Base-by-base conservation (phyloP, 352 stramenopile species). In the Globisporangium parvum region DNA sequence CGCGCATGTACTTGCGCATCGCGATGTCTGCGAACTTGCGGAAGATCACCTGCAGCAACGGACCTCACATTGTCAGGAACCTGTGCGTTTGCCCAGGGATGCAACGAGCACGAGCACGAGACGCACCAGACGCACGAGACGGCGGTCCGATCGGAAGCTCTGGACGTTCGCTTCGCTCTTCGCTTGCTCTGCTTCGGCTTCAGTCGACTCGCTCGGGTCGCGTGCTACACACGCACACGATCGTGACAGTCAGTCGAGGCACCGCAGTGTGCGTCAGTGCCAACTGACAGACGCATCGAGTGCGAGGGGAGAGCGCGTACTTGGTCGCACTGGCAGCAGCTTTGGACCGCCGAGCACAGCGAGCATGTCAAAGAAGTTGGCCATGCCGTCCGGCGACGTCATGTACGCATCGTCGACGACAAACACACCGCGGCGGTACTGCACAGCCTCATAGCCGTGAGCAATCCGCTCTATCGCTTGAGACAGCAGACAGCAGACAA, bases 71-170 rank as follows among this genome's bases (percentile, higher is more conserved):
- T n/a, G n/a, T n/a, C n/a, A n/a, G n/a, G n/a, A n/a, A n/a, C n/a
- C n/a, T n/a, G n/a, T n/a, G n/a, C n/a, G n/a, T n/a, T n/a, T n/a
- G n/a, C n/a, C n/a, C n/a, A n/a, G n/a, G n/a, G n/a, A n/a, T n/a
- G n/a, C n/a, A n/a, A n/a, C 9, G 15, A 54, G 45, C 26, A 40
- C 21, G 10, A 3, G 17, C 23, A 51, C 15, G 12, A 39, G 35
- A 61, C 69, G 17, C 68, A 87, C 78, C 41, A 93, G 58, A 20
- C 83, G 80, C 55, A 89, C 55, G 21, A 93, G 70, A 10, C 83
- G 80, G 18, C 83, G 74, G 48, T 93, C 83, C 10, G 80, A 89
- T 18, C 81, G 80, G 49, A 93, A 93, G 47, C 83, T 93, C 65
- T 93, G 79, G 28, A 86, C 77, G 46, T 89, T 87, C 18, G 59